phyloP scores from a whole-genome alignment of 495 filamentous ascomycete species.

The Opeltia flavorubescens region DNA sequence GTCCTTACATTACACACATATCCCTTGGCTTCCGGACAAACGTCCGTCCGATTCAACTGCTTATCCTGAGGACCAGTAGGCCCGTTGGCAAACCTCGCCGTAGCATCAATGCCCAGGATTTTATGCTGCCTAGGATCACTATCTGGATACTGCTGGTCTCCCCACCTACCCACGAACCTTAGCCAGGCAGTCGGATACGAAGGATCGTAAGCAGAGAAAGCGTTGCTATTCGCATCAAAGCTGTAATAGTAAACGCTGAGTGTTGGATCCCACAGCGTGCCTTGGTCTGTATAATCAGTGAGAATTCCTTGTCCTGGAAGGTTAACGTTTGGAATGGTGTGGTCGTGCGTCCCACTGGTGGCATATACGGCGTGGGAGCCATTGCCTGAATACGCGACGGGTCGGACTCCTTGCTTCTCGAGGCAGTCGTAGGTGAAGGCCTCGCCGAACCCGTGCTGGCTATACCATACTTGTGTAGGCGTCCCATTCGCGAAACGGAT shows the following conservation, averaged over 20 bases:
- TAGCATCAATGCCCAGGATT: constrained; percentile 26
- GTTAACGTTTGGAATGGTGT: constrained; percentile 51
- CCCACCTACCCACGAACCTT: constrained; percentile 40
- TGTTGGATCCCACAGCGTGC: constrained; percentile 39
- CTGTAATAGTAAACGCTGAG: constrained; percentile 35
- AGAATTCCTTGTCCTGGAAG: constrained; percentile 41
- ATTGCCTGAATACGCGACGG: constrained; percentile 37
- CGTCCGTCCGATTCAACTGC: constrained; percentile 27
- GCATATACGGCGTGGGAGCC: constrained; percentile 48
- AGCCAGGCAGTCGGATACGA: constrained; percentile 34
- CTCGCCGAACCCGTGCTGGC: constrained; percentile 45
- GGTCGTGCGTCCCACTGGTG: constrained; percentile 37
- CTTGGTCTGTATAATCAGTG: constrained; percentile 45
- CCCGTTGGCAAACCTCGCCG: constrained; percentile 32
- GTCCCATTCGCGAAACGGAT: constrained; percentile 46
- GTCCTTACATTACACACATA: constrained; percentile 8
- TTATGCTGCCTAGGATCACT: constrained; percentile 25
- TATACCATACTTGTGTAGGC: constrained; percentile 46
- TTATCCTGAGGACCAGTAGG: constrained; percentile 43
- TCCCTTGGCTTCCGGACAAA: constrained; percentile 23
- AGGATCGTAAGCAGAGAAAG: constrained; percentile 28
- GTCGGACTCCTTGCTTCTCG: constrained; percentile 34
- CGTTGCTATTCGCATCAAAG: constrained; percentile 24
- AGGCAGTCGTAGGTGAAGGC: constrained; percentile 44
- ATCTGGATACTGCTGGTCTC: constrained; percentile 38